These are phyloP conservation scores for Pseudogymnoascus pannorum DNA, from an alignment of 2,329 filamentous ascomycete species.

Conservation along the genomic window DNA sequence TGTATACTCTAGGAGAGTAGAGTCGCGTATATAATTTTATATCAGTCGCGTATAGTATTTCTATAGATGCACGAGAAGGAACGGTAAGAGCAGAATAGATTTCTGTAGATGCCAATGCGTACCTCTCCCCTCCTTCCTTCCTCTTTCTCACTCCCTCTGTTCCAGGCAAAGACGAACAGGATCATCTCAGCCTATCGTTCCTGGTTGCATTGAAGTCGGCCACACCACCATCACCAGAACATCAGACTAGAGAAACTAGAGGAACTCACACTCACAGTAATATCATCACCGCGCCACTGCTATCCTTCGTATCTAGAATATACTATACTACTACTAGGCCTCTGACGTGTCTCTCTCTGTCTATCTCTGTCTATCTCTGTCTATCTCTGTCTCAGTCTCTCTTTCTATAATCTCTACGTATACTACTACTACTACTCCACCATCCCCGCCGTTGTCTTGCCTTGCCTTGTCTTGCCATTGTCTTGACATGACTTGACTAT, in stretches of 20 bases:
- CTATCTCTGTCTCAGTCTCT: background rate
- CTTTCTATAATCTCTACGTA: too few relatives aligned
- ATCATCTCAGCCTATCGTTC: background rate
- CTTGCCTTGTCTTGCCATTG: too few relatives aligned
- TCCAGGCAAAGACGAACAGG: background rate
- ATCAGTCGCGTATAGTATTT: too few relatives aligned
- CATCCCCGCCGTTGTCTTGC: too few relatives aligned
- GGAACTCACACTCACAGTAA: too few relatives aligned
- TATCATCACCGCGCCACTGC: too few relatives aligned
- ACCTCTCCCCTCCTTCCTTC: background rate
- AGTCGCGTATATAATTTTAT: too few relatives aligned
- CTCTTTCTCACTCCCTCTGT: background rate
- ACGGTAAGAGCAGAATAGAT: background rate
- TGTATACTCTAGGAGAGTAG: too few relatives aligned
- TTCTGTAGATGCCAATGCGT: background rate
- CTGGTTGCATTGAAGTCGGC: background rate
- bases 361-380: background rate
- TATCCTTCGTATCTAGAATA: too few relatives aligned
- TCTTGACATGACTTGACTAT: too few relatives aligned
- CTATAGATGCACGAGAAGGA: background rate
- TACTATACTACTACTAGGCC: background rate
- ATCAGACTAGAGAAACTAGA: too few relatives aligned
- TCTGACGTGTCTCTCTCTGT: background rate
- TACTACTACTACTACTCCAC: too few relatives aligned
- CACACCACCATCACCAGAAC: background rate